phyloP scores from a whole-genome alignment of 495 filamentous ascomycete genomes.

The Neurospora tetrasperma region DNA sequence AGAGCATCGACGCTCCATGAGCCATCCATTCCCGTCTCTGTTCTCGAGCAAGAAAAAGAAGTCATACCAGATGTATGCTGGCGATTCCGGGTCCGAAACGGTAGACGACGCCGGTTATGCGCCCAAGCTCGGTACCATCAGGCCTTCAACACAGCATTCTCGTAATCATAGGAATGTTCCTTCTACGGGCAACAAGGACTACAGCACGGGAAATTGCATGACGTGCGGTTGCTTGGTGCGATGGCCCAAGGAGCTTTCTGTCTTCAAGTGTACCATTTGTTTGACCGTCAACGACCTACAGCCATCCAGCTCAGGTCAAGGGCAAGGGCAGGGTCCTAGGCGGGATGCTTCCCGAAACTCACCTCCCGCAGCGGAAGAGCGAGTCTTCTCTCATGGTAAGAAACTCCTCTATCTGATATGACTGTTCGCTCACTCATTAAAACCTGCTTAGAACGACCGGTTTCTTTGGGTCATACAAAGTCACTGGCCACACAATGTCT shows the following conservation, averaged over 20 bases:
- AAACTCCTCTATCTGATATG: background rate
- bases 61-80: slow-evolving; percentile 9
- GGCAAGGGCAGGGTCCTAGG: slow-evolving; percentile 4
- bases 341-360: slow-evolving; percentile 5
- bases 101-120: slow-evolving; percentile 16
- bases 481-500: slow-evolving; percentile 21
- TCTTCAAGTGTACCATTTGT: slow-evolving; percentile 79
- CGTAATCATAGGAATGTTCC: slow-evolving; percentile 20
- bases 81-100: slow-evolving; percentile 17
- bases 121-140: slow-evolving; percentile 10
- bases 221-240: slow-evolving; percentile 73
- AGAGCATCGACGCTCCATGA: slow-evolving; percentile 59
- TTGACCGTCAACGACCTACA: slow-evolving; percentile 78
- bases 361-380: slow-evolving; percentile 5
- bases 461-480: slow-evolving; percentile 26
- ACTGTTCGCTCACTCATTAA: background rate
- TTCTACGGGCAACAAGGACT: slow-evolving; percentile 27
- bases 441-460: slow-evolving; percentile 6
- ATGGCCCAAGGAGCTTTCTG: slow-evolving; percentile 66
- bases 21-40: slow-evolving; percentile 61
- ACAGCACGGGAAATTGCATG: slow-evolving; percentile 64
- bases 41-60: slow-evolving; percentile 50
- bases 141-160: slow-evolving; percentile 10
- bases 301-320: slow-evolving; percentile 19
- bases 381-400: slow-evolving; percentile 2